A percentile compares a stretch with the other conserved stretches of the same genome.
These are phyloP conservation scores for Rhizopus microsporus DNA, from an alignment of 371 early-diverging fungal species.

Conservation along the genomic window DNA sequence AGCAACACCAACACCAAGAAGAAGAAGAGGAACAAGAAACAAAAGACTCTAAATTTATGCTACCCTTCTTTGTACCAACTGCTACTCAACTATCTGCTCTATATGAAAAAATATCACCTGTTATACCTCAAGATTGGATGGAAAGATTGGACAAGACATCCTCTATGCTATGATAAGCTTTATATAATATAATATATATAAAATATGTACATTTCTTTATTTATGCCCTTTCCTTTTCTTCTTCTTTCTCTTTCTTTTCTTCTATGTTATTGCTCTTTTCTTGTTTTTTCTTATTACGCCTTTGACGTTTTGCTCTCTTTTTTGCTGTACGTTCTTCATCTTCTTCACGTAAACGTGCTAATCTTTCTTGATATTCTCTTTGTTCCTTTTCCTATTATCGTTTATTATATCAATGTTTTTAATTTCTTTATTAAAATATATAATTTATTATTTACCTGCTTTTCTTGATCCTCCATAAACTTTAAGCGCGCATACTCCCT, in stretches of 20 bases:
- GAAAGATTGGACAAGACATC: constrained; percentile 44
- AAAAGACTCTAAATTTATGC: constrained; percentile 49
- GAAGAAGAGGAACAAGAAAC: constrained; percentile 32
- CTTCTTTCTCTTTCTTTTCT: constrained; percentile 11
- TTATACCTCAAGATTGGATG: constrained; percentile 56
- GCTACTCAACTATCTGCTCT: constrained; percentile 31
- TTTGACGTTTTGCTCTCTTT: constrained; percentile 81
- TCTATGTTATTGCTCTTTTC: constrained; percentile 21
- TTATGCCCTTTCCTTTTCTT: constrained; percentile 9
- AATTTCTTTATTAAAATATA: background rate
- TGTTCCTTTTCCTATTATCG: constrained; percentile 44
- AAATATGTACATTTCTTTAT: background rate
- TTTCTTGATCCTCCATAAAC: constrained; percentile 76
- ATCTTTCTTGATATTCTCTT: constrained; percentile 58
- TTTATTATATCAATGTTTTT: background rate
- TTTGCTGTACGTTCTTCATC: constrained; percentile 87
- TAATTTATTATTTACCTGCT: constrained; percentile 57
- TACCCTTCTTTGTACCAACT: constrained; percentile 56
- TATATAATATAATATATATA: background rate
- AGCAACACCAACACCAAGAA: background rate
- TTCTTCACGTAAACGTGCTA: constrained; percentile 54
- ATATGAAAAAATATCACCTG: constrained; percentile 40
- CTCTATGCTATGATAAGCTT: background rate
- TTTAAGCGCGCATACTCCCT: constrained; percentile 84
- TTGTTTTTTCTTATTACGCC: constrained; percentile 51